Percentiles rank a stretch among this genome's conserved stretches.
Evolutionary conservation across 2,329 filamentous ascomycete species (phyloP).

Genomic region (Grosmannia serpens): DNA sequence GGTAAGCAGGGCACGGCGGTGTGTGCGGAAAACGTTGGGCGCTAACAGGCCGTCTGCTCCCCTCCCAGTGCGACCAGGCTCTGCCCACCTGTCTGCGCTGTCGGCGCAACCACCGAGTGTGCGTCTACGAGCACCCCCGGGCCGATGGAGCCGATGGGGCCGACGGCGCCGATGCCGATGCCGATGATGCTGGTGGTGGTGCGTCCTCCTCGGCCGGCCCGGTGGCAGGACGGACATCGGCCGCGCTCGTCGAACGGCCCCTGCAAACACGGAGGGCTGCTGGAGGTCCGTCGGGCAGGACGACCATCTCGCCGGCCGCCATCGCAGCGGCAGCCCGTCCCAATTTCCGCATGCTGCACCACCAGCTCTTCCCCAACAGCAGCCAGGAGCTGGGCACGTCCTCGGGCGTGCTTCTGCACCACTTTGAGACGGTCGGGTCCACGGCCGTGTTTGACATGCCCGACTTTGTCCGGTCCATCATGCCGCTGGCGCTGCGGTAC

Average conservation of each 20-base stretch:
- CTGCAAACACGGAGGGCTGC: background rate
- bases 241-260: background rate
- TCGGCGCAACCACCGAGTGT: constrained; percentile 11
- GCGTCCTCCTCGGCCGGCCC: background rate
- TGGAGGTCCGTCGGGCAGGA: background rate
- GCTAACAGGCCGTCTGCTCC: background rate
- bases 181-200: too few species aligned
- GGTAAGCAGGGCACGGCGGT: constrained; percentile 4
- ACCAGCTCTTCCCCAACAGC: constrained; percentile 3
- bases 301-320: background rate
- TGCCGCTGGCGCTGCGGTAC: constrained; percentile 7
- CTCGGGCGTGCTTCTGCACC: constrained; percentile 10
- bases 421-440: constrained; percentile 7
- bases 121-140: constrained; percentile 9
- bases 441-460: constrained; percentile 11
- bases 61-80: constrained; percentile 14
- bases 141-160: too few species aligned
- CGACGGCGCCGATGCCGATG: too few species aligned
- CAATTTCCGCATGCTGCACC: constrained; percentile 3
- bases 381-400: constrained; percentile 10
- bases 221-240: background rate
- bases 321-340: background rate
- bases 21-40: background rate
- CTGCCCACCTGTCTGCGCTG: constrained; percentile 13
- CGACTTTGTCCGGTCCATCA: constrained; percentile 6